A percentile compares a stretch with the other conserved stretches of the same genome.
Conservation (phyloP, 2,329 filamentous ascomycete genomes). For the Trematosphaeria pertusa region DNA sequence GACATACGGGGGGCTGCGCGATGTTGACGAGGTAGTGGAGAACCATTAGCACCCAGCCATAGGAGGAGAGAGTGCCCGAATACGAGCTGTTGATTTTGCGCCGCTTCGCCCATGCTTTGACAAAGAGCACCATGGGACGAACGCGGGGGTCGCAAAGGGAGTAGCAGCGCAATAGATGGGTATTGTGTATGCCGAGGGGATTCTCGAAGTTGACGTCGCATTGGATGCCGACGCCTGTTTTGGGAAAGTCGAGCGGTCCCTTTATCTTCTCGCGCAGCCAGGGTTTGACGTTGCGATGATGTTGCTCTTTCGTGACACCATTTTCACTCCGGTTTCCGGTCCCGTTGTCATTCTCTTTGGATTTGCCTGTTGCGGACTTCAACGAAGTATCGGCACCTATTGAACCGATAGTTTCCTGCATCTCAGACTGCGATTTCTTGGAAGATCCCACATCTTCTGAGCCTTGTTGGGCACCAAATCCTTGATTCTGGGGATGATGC, state of each 20-base stretch:
- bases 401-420: background rate
- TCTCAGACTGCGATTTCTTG: background rate
- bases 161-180: constrained; percentile 81
- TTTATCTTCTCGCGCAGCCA: constrained; percentile 57
- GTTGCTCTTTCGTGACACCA: constrained; percentile 20
- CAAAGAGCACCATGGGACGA: constrained; percentile 77
- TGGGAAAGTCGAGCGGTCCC: constrained; percentile 75
- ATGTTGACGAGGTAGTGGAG: constrained; percentile 89
- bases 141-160: constrained; percentile 80
- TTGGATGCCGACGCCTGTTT: constrained; percentile 78
- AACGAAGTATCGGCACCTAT: too few species aligned
- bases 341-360: background rate
- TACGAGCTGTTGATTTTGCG: constrained; percentile 88
- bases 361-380: background rate
- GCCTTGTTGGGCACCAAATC: background rate
- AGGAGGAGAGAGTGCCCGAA: constrained; percentile 84
- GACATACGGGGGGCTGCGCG: constrained; percentile 78
- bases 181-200: constrained; percentile 83
- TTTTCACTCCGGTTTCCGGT: constrained; percentile 1
- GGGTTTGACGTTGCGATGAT: constrained; percentile 32
- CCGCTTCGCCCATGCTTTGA: constrained; percentile 89
- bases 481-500: constrained; percentile 1
- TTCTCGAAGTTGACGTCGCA: constrained; percentile 94
- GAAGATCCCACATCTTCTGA: background rate
- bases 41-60: constrained; percentile 92